Conservation (phyloP, 164 flowering plant genomes). For the Platanus orientalis region DNA sequence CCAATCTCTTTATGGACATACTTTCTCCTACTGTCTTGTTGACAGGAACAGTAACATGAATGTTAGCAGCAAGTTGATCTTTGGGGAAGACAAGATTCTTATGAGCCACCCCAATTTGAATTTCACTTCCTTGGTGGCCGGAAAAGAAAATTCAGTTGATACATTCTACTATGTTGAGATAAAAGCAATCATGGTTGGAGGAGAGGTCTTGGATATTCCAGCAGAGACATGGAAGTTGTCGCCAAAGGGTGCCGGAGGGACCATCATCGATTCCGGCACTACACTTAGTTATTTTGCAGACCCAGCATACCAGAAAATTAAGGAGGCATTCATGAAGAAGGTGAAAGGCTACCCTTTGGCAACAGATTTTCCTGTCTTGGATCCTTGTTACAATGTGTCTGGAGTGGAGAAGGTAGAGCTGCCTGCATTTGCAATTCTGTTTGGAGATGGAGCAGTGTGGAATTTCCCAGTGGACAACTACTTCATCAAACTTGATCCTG, state of each 20-base stretch:
- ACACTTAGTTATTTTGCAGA: constrained; percentile 81
- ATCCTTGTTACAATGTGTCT: constrained; percentile 86
- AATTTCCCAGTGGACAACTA: constrained; percentile 80
- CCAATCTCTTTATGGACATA: constrained; percentile 65
- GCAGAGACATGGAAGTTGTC: constrained; percentile 60
- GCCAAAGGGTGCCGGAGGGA: constrained; percentile 66
- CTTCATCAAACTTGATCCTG: constrained; percentile 64
- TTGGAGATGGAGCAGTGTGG: constrained; percentile 85
- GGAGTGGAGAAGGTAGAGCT: constrained; percentile 56
- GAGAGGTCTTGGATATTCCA: constrained; percentile 60
- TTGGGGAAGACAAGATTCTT: constrained; percentile 66
- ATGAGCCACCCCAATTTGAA: constrained; percentile 55
- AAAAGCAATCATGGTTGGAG: constrained; percentile 62
- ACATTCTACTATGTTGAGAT: constrained; percentile 81
- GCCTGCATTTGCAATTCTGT: constrained; percentile 71
- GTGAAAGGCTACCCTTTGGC: constrained; percentile 46
- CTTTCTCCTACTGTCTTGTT: constrained; percentile 91
- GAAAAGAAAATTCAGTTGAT: constrained; percentile 60
- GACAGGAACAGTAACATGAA: constrained; percentile 68
- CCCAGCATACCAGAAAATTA: constrained; percentile 65
- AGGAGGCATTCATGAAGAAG: constrained; percentile 60
- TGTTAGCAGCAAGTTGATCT: constrained; percentile 83
- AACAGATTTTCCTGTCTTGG: constrained; percentile 48
- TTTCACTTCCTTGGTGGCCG: constrained; percentile 58
- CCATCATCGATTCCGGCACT: constrained; percentile 91